A percentile compares a stretch with the other conserved stretches of the same genome.
Conservation (phyloP, 2,329 filamentous ascomycete species). For the Fusarium lyarnte region DNA sequence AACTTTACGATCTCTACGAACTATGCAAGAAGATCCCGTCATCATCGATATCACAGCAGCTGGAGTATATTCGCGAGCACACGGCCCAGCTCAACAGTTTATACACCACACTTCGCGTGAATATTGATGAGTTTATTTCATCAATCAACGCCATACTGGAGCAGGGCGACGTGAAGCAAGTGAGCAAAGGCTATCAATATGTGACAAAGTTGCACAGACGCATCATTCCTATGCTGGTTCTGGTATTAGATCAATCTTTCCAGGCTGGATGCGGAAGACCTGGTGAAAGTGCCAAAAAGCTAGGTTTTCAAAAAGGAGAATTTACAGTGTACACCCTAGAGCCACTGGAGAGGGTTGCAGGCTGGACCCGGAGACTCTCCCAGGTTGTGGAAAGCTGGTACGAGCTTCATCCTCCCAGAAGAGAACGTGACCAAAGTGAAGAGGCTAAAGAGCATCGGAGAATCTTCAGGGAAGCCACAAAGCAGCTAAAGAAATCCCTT, state of each 20-base stretch:
- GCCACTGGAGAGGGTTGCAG: conserved; percentile 16
- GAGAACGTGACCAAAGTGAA: neutral
- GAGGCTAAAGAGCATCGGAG: conserved; percentile 4
- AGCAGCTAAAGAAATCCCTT: neutral
- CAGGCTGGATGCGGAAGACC: conserved; percentile 20
- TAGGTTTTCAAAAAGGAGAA: conserved; percentile 1
- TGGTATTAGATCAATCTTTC: conserved; percentile 36
- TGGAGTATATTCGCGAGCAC: conserved; percentile 19
- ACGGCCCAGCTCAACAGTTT: neutral
- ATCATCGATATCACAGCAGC: conserved; percentile 20
- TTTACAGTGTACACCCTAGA: conserved; percentile 35
- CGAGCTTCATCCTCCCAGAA: conserved; percentile 8
- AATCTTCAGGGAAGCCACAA: neutral
- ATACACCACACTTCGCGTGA: conserved; percentile 12
- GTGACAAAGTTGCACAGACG: conserved; percentile 19
- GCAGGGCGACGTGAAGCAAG: neutral
- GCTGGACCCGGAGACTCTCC: conserved; percentile 32
- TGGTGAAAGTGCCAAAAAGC: neutral
- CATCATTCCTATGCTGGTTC: conserved; percentile 42
- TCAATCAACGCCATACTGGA: conserved; percentile 8
- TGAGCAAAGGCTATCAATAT: neutral
- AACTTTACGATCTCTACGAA: conserved; percentile 18
- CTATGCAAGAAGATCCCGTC: conserved; percentile 29
- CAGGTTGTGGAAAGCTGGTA: conserved; percentile 15
- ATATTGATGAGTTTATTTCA: conserved; percentile 9